These are phyloP conservation scores for Suhomyces bribrorum DNA, from an alignment of 1,139 yeast species.

Conservation along the genomic window DNA sequence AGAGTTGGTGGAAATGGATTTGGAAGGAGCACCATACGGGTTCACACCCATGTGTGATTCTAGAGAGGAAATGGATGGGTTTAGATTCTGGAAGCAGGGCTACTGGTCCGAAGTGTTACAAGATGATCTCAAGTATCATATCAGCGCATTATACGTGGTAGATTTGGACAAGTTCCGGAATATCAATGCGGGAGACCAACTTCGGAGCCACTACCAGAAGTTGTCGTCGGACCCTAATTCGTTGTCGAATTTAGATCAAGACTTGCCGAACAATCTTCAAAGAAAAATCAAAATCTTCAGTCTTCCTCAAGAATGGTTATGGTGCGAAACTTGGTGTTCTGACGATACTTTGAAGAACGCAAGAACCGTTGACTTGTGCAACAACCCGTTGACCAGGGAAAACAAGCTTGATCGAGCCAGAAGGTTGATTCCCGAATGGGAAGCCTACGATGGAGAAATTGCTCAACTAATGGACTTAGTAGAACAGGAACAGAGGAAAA, in stretches of 20 bases:
- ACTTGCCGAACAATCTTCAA: constrained; percentile 86
- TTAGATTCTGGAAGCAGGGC: constrained; percentile 90
- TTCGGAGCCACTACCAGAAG: constrained; percentile 85
- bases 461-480: constrained; percentile 4
- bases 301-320: constrained; percentile 79
- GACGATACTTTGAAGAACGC: constrained; percentile 61
- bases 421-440: constrained; percentile 80
- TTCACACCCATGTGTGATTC: constrained; percentile 89
- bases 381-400: constrained; percentile 79
- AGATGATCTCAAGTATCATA: constrained; percentile 68
- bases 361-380: constrained; percentile 79
- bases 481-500: neutral
- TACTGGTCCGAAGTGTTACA: constrained; percentile 76
- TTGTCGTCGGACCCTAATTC: constrained; percentile 79
- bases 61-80: constrained; percentile 78
- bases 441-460: constrained; percentile 57
- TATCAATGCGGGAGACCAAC: constrained; percentile 70
- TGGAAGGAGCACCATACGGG: constrained; percentile 80
- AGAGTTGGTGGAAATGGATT: constrained; percentile 64
- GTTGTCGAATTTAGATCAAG: constrained; percentile 84
- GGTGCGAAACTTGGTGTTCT: constrained; percentile 96
- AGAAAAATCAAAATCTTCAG: constrained; percentile 64
- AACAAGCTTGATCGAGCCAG: constrained; percentile 73
- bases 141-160: constrained; percentile 81
- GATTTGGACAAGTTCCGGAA: constrained; percentile 69